These are phyloP conservation scores for Amanita rubescens DNA, from an alignment of 768 basidiomycete species.

Conservation along the genomic window DNA sequence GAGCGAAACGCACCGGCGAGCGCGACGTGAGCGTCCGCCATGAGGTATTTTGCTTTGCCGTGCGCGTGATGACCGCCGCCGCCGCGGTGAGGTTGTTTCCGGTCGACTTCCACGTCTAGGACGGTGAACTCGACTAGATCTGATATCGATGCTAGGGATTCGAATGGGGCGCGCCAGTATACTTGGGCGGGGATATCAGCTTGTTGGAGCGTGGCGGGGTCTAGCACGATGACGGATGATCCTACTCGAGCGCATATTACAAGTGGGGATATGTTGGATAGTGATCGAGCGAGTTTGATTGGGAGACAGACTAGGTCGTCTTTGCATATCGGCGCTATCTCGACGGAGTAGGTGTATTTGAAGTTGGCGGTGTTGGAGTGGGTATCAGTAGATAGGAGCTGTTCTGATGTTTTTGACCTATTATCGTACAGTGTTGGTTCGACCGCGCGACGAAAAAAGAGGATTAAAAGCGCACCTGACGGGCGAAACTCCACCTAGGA, in stretches of 20 bases:
- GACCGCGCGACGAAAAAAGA: background rate
- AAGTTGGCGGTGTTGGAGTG: constrained; percentile 91
- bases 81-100: constrained; percentile 19
- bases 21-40: constrained; percentile 82
- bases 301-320: constrained; percentile 95
- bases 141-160: constrained; percentile 69
- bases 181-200: constrained; percentile 71
- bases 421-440: constrained; percentile 33
- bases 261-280: constrained; percentile 86
- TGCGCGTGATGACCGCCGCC: background rate
- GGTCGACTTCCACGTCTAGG: constrained; percentile 84
- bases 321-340: constrained; percentile 95
- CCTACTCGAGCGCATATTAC: constrained; percentile 88
- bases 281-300: constrained; percentile 66
- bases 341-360: constrained; percentile 96
- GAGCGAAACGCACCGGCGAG: constrained; percentile 75
- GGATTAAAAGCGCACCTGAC: constrained; percentile 21
- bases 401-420: constrained; percentile 90
- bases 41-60: constrained; percentile 65
- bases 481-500: constrained; percentile 82
- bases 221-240: constrained; percentile 85
- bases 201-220: constrained; percentile 77
- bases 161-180: constrained; percentile 93
- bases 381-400: constrained; percentile 86
- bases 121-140: constrained; percentile 95